Evolutionary conservation across 2,329 filamentous ascomycete genomes (phyloP).

Genomic region (Fusarium foetens): DNA sequence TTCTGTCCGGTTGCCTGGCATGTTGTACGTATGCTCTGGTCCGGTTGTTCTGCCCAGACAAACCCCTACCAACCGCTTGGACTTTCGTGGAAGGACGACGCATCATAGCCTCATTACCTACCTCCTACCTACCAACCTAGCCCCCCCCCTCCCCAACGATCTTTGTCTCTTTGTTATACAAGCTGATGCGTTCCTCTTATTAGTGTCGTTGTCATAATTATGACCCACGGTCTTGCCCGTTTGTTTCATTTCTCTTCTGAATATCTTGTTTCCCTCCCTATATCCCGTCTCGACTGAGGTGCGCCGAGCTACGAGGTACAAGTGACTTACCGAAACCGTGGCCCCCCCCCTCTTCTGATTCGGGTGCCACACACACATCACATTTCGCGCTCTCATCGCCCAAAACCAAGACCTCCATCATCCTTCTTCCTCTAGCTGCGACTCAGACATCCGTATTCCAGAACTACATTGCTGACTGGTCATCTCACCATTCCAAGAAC

Average conservation of each 20-base stretch:
- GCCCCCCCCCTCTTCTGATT: slow-evolving; percentile 20
- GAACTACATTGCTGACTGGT: slow-evolving; percentile 43
- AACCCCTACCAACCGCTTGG: slow-evolving; percentile 25
- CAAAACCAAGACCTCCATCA: slow-evolving; percentile 26
- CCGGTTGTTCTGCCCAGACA: slow-evolving; percentile 20
- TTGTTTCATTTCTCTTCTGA: slow-evolving; percentile 6
- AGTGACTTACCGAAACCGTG: slow-evolving; percentile 16
- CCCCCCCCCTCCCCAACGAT: neutral
- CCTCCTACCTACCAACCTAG: neutral
- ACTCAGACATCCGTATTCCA: slow-evolving; percentile 34
- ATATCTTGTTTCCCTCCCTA: neutral
- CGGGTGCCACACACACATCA: slow-evolving; percentile 22
- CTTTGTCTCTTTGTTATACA: slow-evolving; percentile 24
- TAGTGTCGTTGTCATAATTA: neutral
- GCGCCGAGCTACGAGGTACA: slow-evolving; percentile 22
- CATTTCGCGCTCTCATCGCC: slow-evolving; percentile 26
- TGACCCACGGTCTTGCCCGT: neutral
- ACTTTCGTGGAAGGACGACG: slow-evolving; percentile 19
- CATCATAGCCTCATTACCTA: slow-evolving; percentile 28
- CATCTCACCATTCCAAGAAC: slow-evolving; percentile 45
- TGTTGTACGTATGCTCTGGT: slow-evolving; percentile 1
- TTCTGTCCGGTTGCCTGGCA: slow-evolving; percentile 14
- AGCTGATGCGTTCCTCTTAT: neutral
- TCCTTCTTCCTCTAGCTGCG: slow-evolving; percentile 34
- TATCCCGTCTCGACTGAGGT: neutral